Evolutionary conservation across 495 filamentous ascomycete genomes (phyloP), one percentile per base, ranked within the genome.

Genomic region (Aspergillus wentii): DNA sequence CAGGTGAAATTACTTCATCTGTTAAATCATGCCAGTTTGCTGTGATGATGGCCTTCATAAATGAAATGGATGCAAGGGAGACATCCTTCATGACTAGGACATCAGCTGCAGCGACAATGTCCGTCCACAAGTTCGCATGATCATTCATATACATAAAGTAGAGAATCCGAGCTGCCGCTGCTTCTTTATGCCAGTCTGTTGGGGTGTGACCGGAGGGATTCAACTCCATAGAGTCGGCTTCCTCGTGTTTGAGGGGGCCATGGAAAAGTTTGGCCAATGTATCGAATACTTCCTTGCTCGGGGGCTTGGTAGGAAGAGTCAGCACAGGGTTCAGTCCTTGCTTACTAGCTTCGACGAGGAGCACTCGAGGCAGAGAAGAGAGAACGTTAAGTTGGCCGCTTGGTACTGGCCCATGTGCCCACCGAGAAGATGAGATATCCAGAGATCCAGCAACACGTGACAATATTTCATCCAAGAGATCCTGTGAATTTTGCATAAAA

Each of bases 71-170:
- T 18, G 78, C 62, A 9, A 82, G 46, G 0, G 78, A 78, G 9
- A 64, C 54, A 17, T 83, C 78, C 43, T 69, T 72, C 57, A 83
- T 68, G 2, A 72, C 78, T 6, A 82, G 43, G 16, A 74, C 68
- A 21, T 80, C 77, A 8, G 78, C 76, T 11, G 72, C 63, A 8
- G 54, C 54, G 22, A 77, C 62, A 28, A 83, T 46, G 32, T 73
- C 50, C 7, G 54, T 46, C 71, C 75, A 84, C 46, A 83, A 63
- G 14, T 41, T 51, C 0, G 71, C 59, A 33, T 74, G 52, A 16
- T 69, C 35, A 27, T 72, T 70, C 11, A 73, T 48, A 46, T 82
- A 83, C 26, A 68, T 48, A 35, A 66, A 75, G 54, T 77, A 81
- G 1, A 82, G 58, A 5, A 66, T 62, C 29, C 80, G 75, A 3